A percentile compares a stretch with the other conserved stretches of the same genome.
phyloP scores from a whole-genome alignment of 2,329 filamentous ascomycete genomes.

The Chaetomium strumarium region DNA sequence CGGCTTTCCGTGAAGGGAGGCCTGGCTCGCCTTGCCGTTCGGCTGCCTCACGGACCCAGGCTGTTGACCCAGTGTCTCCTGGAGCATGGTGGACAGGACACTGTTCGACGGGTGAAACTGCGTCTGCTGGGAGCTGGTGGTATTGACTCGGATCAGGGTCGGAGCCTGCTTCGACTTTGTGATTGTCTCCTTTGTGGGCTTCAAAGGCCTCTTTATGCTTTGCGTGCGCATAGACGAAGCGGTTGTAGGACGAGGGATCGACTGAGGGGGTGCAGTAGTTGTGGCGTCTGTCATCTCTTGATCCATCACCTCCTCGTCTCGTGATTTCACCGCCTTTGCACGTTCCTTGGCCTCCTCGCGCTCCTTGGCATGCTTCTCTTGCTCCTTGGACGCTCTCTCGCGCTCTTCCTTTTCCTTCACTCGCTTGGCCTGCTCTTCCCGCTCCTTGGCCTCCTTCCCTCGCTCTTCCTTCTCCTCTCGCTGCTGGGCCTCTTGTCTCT shows the following conservation, averaged over 20 bases:
- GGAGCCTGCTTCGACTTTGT: constrained; percentile 60
- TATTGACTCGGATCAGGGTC: constrained; percentile 67
- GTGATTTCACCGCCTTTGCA: constrained; percentile 37
- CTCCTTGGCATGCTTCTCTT: constrained; percentile 42
- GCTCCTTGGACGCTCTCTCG: constrained; percentile 60
- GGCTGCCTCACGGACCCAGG: constrained; percentile 35
- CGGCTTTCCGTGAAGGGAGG: constrained; percentile 54
- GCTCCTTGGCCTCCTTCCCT: constrained; percentile 48
- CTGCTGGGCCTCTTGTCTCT: constrained; percentile 57
- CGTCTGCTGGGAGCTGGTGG: constrained; percentile 52
- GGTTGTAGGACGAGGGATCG: constrained; percentile 48
- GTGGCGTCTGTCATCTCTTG: constrained; percentile 53
- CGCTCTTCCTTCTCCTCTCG: constrained; percentile 51
- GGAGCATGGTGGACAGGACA: constrained; percentile 50
- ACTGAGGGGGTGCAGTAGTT: constrained; percentile 53
- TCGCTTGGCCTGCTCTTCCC: constrained; percentile 53
- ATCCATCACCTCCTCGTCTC: constrained; percentile 32
- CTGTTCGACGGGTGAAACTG: constrained; percentile 56
- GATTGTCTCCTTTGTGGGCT: constrained; percentile 54
- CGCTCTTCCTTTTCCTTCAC: constrained; percentile 59
- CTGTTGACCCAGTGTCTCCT: constrained; percentile 45
- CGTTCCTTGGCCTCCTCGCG: constrained; percentile 60
- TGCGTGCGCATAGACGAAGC: constrained; percentile 42
- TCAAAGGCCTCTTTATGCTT: constrained; percentile 54
- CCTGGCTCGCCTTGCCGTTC: constrained; percentile 62